These are phyloP conservation scores for Spathaspora jeffriesii DNA, from an alignment of 1,139 yeast genomes.

Conservation along the genomic window DNA sequence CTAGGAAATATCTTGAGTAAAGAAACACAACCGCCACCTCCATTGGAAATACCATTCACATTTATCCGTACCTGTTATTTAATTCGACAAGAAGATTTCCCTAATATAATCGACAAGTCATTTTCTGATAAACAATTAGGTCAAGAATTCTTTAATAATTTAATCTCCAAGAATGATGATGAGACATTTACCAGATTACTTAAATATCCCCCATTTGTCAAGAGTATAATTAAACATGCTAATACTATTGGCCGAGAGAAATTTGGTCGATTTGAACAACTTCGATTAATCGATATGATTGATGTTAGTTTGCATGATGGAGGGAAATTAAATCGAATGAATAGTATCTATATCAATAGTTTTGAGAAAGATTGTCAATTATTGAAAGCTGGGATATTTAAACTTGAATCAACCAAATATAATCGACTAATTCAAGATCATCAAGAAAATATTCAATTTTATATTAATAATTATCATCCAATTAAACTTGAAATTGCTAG, in stretches of 20 bases:
- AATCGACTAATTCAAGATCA: conserved; percentile 62
- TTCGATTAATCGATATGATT: conserved; percentile 34
- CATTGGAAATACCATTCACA: conserved; percentile 31
- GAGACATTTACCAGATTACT: conserved; percentile 30
- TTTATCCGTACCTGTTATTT: conserved; percentile 37
- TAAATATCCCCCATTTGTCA: conserved; percentile 31
- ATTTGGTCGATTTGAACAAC: conserved; percentile 20
- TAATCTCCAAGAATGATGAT: conserved; percentile 38
- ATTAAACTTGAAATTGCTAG: conserved; percentile 45
- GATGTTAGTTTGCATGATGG: conserved; percentile 36
- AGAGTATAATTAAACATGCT: conserved; percentile 25
- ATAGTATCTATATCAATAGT: conserved; percentile 35
- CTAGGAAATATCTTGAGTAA: conserved; percentile 26
- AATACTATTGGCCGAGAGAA: conserved; percentile 19
- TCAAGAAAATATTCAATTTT: conserved; percentile 58
- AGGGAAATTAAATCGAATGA: conserved; percentile 39
- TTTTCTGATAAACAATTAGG: conserved; percentile 20
- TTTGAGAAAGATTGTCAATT: conserved; percentile 49
- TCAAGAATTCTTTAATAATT: conserved; percentile 30
- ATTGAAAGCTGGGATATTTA: conserved; percentile 43
- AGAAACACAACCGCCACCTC: conserved; percentile 5
- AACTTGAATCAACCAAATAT: conserved; percentile 48
- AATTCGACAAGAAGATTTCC: conserved; percentile 30
- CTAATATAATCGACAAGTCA: conserved; percentile 16
- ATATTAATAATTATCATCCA: conserved; percentile 45